phyloP scores from a whole-genome alignment of 257 asterid genomes.

The Lithospermum erythrorhizon region DNA sequence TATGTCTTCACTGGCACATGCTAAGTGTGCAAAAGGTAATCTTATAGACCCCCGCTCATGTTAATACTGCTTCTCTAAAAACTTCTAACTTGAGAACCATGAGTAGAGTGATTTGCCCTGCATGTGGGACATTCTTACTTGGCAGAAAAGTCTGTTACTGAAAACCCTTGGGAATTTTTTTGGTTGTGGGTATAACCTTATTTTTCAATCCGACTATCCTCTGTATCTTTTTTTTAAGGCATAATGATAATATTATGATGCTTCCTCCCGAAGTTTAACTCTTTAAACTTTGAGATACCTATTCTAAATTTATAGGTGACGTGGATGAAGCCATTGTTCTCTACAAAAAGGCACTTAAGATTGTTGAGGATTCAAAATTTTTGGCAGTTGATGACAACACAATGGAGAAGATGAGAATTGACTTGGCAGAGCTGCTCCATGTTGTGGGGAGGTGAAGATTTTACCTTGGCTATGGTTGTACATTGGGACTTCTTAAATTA shows the following conservation, averaged over 20 bases:
- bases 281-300: conserved; percentile 3
- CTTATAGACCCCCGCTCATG: conserved; percentile 2
- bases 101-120: neutral
- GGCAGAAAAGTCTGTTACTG: neutral
- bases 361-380: conserved; percentile 36
- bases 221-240: neutral
- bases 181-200: neutral
- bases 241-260: conserved; percentile 5
- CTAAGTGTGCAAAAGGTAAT: conserved; percentile 80
- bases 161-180: neutral
- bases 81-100: neutral
- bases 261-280: neutral
- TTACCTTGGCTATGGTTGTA: neutral
- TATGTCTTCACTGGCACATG: conserved; percentile 81
- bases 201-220: neutral
- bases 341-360: conserved; percentile 46
- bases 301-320: conserved; percentile 35
- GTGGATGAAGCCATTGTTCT: conserved; percentile 64
- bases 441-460: conserved; percentile 60
- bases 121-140: neutral
- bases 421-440: conserved; percentile 87
- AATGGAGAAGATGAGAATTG: conserved; percentile 74
- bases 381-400: conserved; percentile 39
- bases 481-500: neutral
- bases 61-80: neutral